Percentiles rank a stretch among this genome's conserved stretches.
phyloP scores from a whole-genome alignment of 768 basidiomycete genomes.

The Sarcodon sp. region DNA sequence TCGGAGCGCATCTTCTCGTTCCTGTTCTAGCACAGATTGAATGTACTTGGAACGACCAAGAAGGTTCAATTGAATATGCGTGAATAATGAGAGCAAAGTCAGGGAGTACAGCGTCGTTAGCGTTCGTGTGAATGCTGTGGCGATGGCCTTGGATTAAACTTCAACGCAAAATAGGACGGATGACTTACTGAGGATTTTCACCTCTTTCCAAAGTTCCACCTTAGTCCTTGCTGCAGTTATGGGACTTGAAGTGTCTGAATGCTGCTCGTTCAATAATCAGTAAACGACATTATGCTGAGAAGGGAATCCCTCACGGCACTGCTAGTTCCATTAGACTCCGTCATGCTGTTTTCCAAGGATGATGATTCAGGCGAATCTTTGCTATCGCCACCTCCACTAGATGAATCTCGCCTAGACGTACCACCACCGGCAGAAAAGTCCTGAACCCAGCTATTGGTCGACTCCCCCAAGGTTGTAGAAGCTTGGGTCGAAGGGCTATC shows the following conservation, averaged over 20 bases:
- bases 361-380: neutral
- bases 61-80: conserved; percentile 73
- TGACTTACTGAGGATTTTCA: conserved; percentile 71
- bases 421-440: conserved; percentile 14
- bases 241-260: neutral
- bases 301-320: neutral
- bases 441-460: conserved; percentile 31
- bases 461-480: conserved; percentile 16
- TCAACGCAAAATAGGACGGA: neutral
- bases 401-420: neutral
- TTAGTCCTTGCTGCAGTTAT: conserved; percentile 35
- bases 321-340: neutral
- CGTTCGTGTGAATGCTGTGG: conserved; percentile 73
- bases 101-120: conserved; percentile 80
- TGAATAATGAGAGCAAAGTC: conserved; percentile 77
- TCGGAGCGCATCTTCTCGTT: conserved; percentile 42
- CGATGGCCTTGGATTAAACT: conserved; percentile 1
- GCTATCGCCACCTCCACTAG: neutral
- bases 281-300: neutral
- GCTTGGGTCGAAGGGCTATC: conserved; percentile 22
- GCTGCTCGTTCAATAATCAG: neutral
- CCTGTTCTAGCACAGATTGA: conserved; percentile 45
- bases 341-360: neutral
- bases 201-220: conserved; percentile 82
- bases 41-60: conserved; percentile 78